Evolutionary conservation across 31 red algal species (phyloP).

Genomic region (Bonnemaisonia californica): DNA sequence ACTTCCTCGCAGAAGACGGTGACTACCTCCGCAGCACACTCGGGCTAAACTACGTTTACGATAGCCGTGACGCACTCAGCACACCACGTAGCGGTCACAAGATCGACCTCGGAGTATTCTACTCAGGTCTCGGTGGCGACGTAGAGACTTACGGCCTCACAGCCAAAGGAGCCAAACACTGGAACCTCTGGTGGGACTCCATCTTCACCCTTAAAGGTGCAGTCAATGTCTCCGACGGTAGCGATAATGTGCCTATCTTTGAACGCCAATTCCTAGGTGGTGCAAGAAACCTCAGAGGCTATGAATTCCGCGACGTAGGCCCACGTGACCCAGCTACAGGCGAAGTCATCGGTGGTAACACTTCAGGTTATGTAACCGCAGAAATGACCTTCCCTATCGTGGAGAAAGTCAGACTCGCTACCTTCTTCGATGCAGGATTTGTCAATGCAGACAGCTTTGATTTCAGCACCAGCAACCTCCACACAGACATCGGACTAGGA

Average conservation of each 20-base stretch:
- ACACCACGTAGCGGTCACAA: constrained; percentile 12
- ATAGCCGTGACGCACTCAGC: background rate
- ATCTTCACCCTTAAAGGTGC: constrained; percentile 15
- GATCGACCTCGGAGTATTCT: background rate
- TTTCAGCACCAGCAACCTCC: background rate
- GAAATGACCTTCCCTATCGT: constrained; percentile 11
- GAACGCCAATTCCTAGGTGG: constrained; percentile 19
- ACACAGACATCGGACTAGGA: constrained; percentile 16
- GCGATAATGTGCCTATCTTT: constrained; percentile 14
- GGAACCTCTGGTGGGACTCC: constrained; percentile 4
- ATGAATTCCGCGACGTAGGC: constrained; percentile 14
- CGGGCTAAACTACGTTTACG: constrained; percentile 4
- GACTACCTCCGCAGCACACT: constrained; percentile 15
- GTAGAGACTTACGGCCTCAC: constrained; percentile 10
- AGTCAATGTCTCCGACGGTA: background rate
- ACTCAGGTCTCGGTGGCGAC: constrained; percentile 26
- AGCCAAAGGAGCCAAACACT: background rate
- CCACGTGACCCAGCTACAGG: constrained; percentile 10
- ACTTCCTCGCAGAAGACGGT: constrained; percentile 6
- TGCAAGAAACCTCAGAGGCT: constrained; percentile 4
- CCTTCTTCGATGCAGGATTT: constrained; percentile 13
- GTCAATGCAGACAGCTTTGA: constrained; percentile 17
- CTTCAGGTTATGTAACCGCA: background rate
- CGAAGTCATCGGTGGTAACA: background rate
- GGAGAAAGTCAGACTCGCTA: constrained; percentile 2